Evolutionary conservation across 129 eudicot species (phyloP).

Genomic region (Tagetes patula): DNA sequence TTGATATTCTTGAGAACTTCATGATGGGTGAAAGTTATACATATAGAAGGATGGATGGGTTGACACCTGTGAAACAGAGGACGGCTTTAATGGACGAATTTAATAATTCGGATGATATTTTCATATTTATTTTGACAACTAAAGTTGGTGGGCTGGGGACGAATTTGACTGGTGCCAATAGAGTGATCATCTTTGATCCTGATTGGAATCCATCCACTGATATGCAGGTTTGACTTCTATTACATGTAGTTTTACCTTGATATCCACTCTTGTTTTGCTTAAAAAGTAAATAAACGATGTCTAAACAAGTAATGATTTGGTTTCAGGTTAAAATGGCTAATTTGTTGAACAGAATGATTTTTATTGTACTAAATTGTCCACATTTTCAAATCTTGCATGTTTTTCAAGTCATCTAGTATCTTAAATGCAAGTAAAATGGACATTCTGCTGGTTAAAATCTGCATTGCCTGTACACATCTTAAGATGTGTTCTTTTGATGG

Average conservation of each 20-base stretch:
- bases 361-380: neutral
- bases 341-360: neutral
- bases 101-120: slow-evolving; percentile 67
- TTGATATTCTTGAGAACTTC: slow-evolving; percentile 83
- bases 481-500: neutral
- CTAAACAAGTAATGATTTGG: neutral
- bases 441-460: neutral
- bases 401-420: neutral
- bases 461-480: neutral
- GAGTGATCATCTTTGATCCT: slow-evolving; percentile 96
- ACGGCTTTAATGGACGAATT: slow-evolving; percentile 87
- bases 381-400: neutral
- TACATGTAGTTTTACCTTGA: neutral
- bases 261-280: neutral
- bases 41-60: slow-evolving; percentile 94
- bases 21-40: slow-evolving; percentile 47
- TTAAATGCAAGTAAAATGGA: neutral
- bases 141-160: slow-evolving; percentile 99
- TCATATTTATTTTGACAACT: slow-evolving; percentile 84
- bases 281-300: neutral
- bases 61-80: slow-evolving; percentile 84
- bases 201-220: slow-evolving; percentile 99
- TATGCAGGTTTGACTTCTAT: slow-evolving; percentile 66
- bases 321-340: neutral
- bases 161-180: slow-evolving; percentile 86